Evolutionary conservation across 192 early-diverging fungal genomes (phyloP), one percentile per base, ranked within the genome.

Genomic region (Podila verticillata): DNA sequence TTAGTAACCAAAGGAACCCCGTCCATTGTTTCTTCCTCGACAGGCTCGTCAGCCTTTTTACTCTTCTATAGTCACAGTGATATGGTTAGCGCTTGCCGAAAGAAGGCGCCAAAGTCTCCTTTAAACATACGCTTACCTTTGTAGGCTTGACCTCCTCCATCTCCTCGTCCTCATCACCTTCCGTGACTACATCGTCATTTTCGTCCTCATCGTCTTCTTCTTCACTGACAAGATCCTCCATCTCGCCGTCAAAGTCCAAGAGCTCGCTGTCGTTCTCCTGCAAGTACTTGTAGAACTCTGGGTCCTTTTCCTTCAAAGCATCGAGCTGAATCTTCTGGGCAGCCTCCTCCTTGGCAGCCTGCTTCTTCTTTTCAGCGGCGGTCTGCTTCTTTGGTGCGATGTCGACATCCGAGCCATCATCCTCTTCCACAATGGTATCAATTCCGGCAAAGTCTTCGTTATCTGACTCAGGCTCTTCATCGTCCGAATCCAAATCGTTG

Each of bases 251-350:
- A 86, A 98, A 97, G 13, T 91, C 88, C 49, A 99, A 86, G 58
- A 96, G 90, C 54, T 86, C 91, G 35, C 88, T 74, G 83, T 97
- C 95, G 66, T 98, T 95, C 82, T 97, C 89, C 72, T 92, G 73
- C 83, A 99, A 85, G 77, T 89, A 99, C 82, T 99, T 86, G 86
- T 92, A 96, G 81, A 99, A 99, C 72, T 92, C 89, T 17, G 96
- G 96, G 70, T 99, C 96, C 72, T 91, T 91, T 65, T 92, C 83
- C 72, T 93, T 92, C 83, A 98, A 86, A 8, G 90, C 86, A 49
- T 97, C 93, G 51, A 99, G 81, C 83, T 99, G 85, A 70, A 88
- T 70, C 81, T 95, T 95, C 79, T 96, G 94, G 48, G 83, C 74
- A 0, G 84, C 83, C 57, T 92, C 87, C 20, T 74, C 69, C 62